Evolutionary conservation across 495 filamentous ascomycete species (phyloP).

Genomic region (Tuber brumale): DNA sequence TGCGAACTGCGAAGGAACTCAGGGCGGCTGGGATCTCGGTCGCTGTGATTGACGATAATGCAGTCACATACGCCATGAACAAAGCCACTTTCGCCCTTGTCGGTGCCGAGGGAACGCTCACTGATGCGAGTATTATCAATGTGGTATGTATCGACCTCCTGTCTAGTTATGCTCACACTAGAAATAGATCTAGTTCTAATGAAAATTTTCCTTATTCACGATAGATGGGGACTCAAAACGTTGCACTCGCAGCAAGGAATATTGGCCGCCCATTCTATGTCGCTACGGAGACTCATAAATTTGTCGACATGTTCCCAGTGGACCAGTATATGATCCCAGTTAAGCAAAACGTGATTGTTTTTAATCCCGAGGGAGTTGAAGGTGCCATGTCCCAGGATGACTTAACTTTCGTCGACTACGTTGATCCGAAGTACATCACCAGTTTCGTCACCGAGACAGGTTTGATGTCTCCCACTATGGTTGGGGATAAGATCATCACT

Average conservation of each 20-base stretch:
- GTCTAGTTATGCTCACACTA: neutral
- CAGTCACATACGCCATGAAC: constrained; percentile 78
- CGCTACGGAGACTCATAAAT: constrained; percentile 92
- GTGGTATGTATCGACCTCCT: constrained; percentile 18
- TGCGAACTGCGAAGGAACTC: constrained; percentile 59
- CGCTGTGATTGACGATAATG: constrained; percentile 71
- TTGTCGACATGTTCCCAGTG: constrained; percentile 72
- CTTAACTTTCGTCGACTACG: constrained; percentile 66
- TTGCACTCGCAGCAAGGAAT: constrained; percentile 71
- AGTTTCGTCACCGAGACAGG: constrained; percentile 72
- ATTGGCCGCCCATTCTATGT: constrained; percentile 80
- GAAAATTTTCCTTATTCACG: neutral
- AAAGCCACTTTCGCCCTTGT: constrained; percentile 76
- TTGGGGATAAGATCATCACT: constrained; percentile 35
- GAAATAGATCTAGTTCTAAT: neutral
- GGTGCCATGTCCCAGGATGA: constrained; percentile 43
- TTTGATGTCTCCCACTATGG: constrained; percentile 57
- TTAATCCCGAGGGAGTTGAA: constrained; percentile 48
- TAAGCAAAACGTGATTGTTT: constrained; percentile 67
- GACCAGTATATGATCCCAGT: constrained; percentile 72
- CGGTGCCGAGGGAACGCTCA: constrained; percentile 88
- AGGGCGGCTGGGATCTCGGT: constrained; percentile 70
- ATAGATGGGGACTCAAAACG: constrained; percentile 83
- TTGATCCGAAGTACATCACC: constrained; percentile 71
- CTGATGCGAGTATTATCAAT: constrained; percentile 85